A percentile compares a stretch with the other conserved stretches of the same genome.
Evolutionary conservation across 768 basidiomycete genomes (phyloP).

Genomic region (Kwoniella newhampshirensis): DNA sequence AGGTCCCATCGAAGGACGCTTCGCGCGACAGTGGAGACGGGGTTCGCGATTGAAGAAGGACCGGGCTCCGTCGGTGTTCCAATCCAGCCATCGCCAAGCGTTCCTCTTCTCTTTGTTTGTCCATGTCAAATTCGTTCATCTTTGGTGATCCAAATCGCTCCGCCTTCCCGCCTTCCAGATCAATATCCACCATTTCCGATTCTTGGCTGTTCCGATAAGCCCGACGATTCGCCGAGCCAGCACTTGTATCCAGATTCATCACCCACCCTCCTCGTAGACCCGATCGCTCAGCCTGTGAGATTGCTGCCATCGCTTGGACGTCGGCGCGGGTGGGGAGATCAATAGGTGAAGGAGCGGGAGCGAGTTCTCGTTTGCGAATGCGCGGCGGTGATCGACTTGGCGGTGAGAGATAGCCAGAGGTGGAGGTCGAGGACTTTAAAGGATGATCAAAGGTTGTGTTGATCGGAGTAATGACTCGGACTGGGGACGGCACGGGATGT

Average conservation of each 20-base stretch:
- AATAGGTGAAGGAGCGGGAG: conserved; percentile 43
- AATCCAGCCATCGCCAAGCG: conserved; percentile 31
- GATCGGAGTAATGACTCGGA: conserved; percentile 46
- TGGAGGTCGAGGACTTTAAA: conserved; percentile 11
- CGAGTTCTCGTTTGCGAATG: conserved; percentile 13
- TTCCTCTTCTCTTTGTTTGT: conserved; percentile 32
- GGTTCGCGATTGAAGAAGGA: conserved; percentile 17
- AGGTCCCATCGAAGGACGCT: conserved; percentile 22
- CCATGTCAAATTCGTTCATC: conserved; percentile 30
- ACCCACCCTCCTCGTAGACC: conserved; percentile 54
- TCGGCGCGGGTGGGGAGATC: conserved; percentile 54
- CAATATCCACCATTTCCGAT: conserved; percentile 52
- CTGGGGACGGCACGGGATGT: conserved; percentile 26
- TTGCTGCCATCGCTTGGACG: conserved; percentile 52
- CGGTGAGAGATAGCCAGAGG: conserved; percentile 46
- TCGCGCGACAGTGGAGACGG: conserved; percentile 33
- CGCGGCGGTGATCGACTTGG: conserved; percentile 38
- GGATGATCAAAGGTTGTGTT: conserved; percentile 39
- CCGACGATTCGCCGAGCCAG: conserved; percentile 18
- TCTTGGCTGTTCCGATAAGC: conserved; percentile 14
- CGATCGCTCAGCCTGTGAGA: conserved; percentile 47
- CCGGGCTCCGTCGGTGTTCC: conserved; percentile 33
- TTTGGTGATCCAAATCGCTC: conserved; percentile 44
- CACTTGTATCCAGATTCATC: conserved; percentile 46
- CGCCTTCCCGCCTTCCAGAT: conserved; percentile 51